Percentiles rank a stretch among this genome's conserved stretches.
Evolutionary conservation across 768 basidiomycete genomes (phyloP).

Genomic region (Lactarius sp.): DNA sequence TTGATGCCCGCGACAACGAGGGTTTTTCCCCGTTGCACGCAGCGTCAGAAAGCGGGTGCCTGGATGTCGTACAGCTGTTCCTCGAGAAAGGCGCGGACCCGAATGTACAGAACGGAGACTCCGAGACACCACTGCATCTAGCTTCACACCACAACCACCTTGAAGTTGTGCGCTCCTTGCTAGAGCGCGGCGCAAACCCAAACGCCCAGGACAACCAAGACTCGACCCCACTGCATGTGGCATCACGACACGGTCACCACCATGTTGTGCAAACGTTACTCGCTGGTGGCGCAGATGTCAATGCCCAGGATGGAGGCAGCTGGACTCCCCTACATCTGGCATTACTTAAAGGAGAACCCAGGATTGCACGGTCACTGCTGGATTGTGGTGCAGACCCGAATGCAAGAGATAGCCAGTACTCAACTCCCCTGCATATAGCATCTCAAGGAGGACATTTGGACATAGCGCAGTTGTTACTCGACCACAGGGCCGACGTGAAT

Average conservation of each 20-base stretch:
- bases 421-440: conserved; percentile 1
- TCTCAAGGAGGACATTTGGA: not conserved
- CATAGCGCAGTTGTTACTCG: not conserved
- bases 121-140: not conserved
- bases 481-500: not conserved
- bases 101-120: not conserved
- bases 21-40: not conserved
- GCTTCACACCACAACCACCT: not conserved
- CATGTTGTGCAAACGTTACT: not conserved
- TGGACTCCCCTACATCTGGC: conserved; percentile 1
- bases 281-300: not conserved
- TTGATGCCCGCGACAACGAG: not conserved
- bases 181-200: not conserved
- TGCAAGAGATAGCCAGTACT: not conserved
- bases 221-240: not conserved
- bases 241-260: not conserved
- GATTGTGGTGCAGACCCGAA: not conserved
- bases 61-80: not conserved
- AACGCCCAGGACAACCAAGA: not conserved
- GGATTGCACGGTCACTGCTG: not conserved
- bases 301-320: not conserved
- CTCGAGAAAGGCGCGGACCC: not conserved
- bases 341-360: not conserved
- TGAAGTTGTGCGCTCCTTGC: not conserved
- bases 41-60: not conserved